phyloP scores from a whole-genome alignment of 352 stramenopile genomes.

The Globisporangium abappressorium region DNA sequence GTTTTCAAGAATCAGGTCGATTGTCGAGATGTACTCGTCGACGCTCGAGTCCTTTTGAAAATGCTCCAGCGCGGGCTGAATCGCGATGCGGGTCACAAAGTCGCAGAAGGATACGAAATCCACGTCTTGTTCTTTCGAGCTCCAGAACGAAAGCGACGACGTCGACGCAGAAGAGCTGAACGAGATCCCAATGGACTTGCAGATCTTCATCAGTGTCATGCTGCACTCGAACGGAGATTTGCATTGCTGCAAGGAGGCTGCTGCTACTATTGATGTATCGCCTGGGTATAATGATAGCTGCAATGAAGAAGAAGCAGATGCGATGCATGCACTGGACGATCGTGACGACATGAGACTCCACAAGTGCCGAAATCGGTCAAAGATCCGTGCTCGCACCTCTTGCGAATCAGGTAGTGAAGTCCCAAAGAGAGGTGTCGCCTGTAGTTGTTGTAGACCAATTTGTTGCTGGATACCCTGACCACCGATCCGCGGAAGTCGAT shows the following conservation, averaged over 20 bases:
- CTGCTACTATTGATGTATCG: neutral
- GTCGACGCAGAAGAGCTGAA: constrained; percentile 17
- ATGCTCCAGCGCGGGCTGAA: constrained; percentile 54
- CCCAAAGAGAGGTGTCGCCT: constrained; percentile 28
- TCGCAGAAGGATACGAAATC: constrained; percentile 52
- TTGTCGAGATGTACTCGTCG: constrained; percentile 36
- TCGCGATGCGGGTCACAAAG: constrained; percentile 34
- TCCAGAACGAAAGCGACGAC: constrained; percentile 25
- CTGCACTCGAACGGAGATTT: constrained; percentile 55
- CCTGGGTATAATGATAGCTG: neutral
- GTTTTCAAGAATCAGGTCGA: constrained; percentile 42
- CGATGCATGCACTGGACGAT: neutral
- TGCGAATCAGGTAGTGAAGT: constrained; percentile 27
- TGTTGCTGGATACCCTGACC: neutral
- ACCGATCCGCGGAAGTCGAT: neutral
- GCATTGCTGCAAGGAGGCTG: too few species aligned
- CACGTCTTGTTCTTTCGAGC: constrained; percentile 25
- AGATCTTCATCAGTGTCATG: constrained; percentile 56
- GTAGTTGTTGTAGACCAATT: neutral
- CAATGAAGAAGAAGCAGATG: neutral
- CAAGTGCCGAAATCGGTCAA: constrained; percentile 33
- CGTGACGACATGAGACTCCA: constrained; percentile 40
- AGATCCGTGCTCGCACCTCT: constrained; percentile 26
- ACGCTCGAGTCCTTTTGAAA: constrained; percentile 42
- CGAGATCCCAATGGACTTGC: constrained; percentile 48